A percentile compares a stretch with the other conserved stretches of the same genome.
Conservation (phyloP, 768 basidiomycete genomes). For the Mycena kentingensis region DNA sequence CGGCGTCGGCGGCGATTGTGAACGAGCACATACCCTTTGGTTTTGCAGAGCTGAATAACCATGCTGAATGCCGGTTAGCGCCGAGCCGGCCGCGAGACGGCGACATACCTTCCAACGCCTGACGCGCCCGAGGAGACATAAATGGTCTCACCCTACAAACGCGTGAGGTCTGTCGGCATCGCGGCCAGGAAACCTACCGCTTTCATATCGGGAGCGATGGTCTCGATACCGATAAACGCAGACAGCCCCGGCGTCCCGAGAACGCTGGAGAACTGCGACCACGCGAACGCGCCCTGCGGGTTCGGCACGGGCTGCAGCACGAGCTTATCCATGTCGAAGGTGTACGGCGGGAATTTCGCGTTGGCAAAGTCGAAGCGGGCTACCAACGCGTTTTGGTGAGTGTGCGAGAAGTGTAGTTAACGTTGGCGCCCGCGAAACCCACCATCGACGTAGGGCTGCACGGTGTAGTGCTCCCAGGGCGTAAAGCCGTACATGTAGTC, state of each 20-base stretch:
- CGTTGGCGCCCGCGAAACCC: neutral
- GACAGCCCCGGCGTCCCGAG: neutral
- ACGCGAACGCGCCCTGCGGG: constrained; percentile 2
- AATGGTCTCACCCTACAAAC: constrained; percentile 30
- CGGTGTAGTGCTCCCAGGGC: constrained; percentile 26
- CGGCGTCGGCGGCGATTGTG: neutral
- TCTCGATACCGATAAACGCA: constrained; percentile 2
- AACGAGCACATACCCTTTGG: constrained; percentile 27
- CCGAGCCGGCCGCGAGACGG: neutral
- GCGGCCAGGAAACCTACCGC: neutral
- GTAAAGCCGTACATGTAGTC: constrained; percentile 35
- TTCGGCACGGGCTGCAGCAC: neutral
- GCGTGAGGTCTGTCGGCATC: constrained; percentile 10
- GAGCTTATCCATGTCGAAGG: neutral
- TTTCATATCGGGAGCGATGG: neutral
- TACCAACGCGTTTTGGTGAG: neutral
- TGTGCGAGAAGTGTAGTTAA: neutral
- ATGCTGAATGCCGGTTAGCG: constrained; percentile 19
- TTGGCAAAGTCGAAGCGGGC: constrained; percentile 1
- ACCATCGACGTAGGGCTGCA: constrained; percentile 26
- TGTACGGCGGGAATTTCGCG: neutral
- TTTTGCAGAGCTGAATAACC: constrained; percentile 42
- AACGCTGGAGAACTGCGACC: neutral
- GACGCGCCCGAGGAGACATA: constrained; percentile 29
- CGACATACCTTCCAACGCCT: constrained; percentile 25